phyloP scores from a whole-genome alignment of 1,139 yeast species.

The Debaryomycetaceae sp. region DNA sequence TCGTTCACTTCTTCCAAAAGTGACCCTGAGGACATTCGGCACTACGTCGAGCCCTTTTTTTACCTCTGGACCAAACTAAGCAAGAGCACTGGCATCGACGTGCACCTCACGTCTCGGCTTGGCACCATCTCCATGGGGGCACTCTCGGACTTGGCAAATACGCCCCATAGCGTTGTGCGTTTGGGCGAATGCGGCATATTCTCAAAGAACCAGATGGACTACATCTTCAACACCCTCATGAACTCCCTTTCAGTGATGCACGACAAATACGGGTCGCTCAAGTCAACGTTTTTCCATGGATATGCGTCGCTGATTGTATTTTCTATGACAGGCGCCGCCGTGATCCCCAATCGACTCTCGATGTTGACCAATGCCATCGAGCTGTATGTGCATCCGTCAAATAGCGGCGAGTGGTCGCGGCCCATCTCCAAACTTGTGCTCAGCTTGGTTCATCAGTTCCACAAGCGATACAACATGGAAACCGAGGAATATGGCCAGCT shows the following conservation, averaged over 20 bases:
- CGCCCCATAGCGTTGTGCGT: slow-evolving; percentile 18
- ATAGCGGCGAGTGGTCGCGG: slow-evolving; percentile 78
- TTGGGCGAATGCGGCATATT: slow-evolving; percentile 55
- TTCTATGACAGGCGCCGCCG: slow-evolving; percentile 53
- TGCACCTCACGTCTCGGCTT: slow-evolving; percentile 61
- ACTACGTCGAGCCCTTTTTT: slow-evolving; percentile 62
- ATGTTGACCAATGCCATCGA: slow-evolving; percentile 66
- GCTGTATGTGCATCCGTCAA: slow-evolving; percentile 90
- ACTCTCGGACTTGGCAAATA: slow-evolving; percentile 24
- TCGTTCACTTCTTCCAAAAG: slow-evolving; percentile 19
- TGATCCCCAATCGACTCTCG: slow-evolving; percentile 49
- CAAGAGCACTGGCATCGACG: slow-evolving; percentile 57
- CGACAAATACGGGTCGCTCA: slow-evolving; percentile 35
- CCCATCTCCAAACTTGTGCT: slow-evolving; percentile 63
- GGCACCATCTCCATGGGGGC: slow-evolving; percentile 59
- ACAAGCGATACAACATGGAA: slow-evolving; percentile 53
- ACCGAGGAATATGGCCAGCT: slow-evolving; percentile 34
- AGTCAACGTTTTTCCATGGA: slow-evolving; percentile 49
- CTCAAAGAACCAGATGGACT: slow-evolving; percentile 54
- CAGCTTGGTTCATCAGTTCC: slow-evolving; percentile 53
- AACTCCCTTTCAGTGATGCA: slow-evolving; percentile 47
- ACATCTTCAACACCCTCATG: slow-evolving; percentile 53
- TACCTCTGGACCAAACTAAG: slow-evolving; percentile 69
- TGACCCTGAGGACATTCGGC: slow-evolving; percentile 40
- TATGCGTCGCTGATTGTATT: slow-evolving; percentile 61